Evolutionary conservation across 352 stramenopile genomes (phyloP), one percentile per base, ranked within the genome.

Genomic region (Phytophthora chlamydospora): DNA sequence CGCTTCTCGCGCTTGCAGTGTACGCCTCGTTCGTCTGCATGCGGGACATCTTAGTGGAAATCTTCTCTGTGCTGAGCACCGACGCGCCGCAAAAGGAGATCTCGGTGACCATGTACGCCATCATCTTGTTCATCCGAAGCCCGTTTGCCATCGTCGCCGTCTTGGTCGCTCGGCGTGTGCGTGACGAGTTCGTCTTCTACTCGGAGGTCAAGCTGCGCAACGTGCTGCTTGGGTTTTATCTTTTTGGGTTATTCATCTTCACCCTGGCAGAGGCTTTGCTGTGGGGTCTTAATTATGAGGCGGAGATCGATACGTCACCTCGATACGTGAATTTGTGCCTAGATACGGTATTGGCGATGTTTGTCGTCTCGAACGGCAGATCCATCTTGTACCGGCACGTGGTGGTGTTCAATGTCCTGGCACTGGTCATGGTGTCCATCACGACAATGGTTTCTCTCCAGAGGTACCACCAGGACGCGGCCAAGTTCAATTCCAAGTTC

Each of bases 301-400:
- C 81, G 44, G 69, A 80, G 14, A 69, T 90, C 21, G 81, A 90
- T 47, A 85, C 80, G 1, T 90, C 82, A 2, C 57, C 80, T 21
- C 65, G 80, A 14, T 92, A 93, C 52, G 76, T 90, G 27, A 87
- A 95, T 31, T 50, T 95, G 56, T 95, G 84, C 39, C 67, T 95
- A 8, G 84, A 92, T 48, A 82, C 76, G 0, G 86, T 95, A 42
- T 58, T 95, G 6, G 73, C 80, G 7, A 95, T 95, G 85, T 93
- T 95, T 48, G 68, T 92, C 16, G 87, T 91, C 3, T 95, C 87
- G 2, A 93, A 92, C 27, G 87, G 87, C 12, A 71, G 87, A 14
- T 93, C 85, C 2, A 84, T 95, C 21, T 54, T 92, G 40, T 85
- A 90, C 41, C 84, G 85, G 16, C 80, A 91, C 42, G 62, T 80